These are phyloP conservation scores for Massospora cicadina DNA, from an alignment of 371 early-diverging fungal species.

Conservation along the genomic window DNA sequence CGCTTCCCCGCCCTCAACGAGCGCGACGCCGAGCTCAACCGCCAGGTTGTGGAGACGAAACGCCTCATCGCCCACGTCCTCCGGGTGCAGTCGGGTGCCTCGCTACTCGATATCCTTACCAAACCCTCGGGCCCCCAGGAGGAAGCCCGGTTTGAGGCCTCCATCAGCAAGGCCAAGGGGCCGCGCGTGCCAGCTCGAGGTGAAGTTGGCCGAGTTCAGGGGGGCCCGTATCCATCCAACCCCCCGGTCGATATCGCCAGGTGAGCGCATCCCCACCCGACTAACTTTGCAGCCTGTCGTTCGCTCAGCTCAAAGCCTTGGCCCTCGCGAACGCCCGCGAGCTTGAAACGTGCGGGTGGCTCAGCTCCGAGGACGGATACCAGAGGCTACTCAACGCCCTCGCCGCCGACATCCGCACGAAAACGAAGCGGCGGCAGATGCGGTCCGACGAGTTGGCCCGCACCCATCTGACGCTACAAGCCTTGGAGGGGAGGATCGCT, in stretches of 20 bases:
- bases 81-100: conserved; percentile 60
- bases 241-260: background rate
- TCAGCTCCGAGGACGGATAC: conserved; percentile 33
- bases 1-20: conserved; percentile 34
- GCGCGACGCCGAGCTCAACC: conserved; percentile 44
- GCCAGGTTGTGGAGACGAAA: conserved; percentile 77
- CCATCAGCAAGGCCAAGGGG: conserved; percentile 28
- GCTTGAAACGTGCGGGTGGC: conserved; percentile 42
- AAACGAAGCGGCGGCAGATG: conserved; percentile 63
- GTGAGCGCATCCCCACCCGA: background rate
- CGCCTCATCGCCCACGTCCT: conserved; percentile 64
- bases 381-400: conserved; percentile 83
- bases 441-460: conserved; percentile 52
- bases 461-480: conserved; percentile 53
- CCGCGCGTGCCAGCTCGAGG: background rate
- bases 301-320: background rate
- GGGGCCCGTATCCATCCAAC: background rate
- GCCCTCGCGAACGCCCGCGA: conserved; percentile 41
- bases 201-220: background rate
- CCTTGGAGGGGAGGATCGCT: conserved; percentile 57
- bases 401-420: conserved; percentile 81
- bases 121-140: conserved; percentile 45
- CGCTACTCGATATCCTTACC: conserved; percentile 65
- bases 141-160: conserved; percentile 45
- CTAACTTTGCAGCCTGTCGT: conserved; percentile 4